Evolutionary conservation across 257 asterid genomes (phyloP).

Genomic region (Agastache rugosa): DNA sequence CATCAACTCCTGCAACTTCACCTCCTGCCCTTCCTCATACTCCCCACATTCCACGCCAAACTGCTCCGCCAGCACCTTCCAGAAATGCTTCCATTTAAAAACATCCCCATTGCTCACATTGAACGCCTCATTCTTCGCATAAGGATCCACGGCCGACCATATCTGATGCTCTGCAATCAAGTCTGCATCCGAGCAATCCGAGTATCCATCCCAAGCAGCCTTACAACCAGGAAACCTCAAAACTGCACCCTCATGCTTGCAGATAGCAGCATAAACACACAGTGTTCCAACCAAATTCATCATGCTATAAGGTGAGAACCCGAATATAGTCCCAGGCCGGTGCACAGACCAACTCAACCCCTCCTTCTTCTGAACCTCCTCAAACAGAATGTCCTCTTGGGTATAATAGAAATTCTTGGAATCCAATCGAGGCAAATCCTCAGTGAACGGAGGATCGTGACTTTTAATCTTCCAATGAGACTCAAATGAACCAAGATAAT

Average conservation of each 20-base stretch:
- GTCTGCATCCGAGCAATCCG: conserved; percentile 86
- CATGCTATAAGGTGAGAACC: conserved; percentile 80
- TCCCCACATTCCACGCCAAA: conserved; percentile 69
- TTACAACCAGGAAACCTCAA: conserved; percentile 79
- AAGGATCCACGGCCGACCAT: conserved; percentile 94
- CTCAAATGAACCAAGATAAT: conserved; percentile 74
- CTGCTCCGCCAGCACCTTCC: conserved; percentile 88
- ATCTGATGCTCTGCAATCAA: conserved; percentile 92
- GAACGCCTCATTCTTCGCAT: conserved; percentile 88
- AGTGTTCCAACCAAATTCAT: conserved; percentile 83
- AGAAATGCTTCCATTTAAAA: conserved; percentile 91
- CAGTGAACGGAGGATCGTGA: conserved; percentile 76
- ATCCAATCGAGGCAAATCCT: conserved; percentile 76
- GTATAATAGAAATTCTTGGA: conserved; percentile 65
- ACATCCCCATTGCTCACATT: conserved; percentile 94
- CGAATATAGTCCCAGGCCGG: conserved; percentile 75
- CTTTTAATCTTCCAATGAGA: conserved; percentile 41
- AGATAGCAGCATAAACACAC: conserved; percentile 87
- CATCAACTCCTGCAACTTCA: conserved; percentile 69
- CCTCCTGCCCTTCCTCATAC: conserved; percentile 59
- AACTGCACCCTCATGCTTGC: conserved; percentile 75
- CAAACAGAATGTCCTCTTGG: conserved; percentile 73
- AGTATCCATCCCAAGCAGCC: conserved; percentile 78
- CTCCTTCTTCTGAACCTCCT: conserved; percentile 68
- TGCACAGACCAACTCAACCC: conserved; percentile 90